Conservation (phyloP, 495 filamentous ascomycete genomes). For the Massariosphaeria phaeospora region DNA sequence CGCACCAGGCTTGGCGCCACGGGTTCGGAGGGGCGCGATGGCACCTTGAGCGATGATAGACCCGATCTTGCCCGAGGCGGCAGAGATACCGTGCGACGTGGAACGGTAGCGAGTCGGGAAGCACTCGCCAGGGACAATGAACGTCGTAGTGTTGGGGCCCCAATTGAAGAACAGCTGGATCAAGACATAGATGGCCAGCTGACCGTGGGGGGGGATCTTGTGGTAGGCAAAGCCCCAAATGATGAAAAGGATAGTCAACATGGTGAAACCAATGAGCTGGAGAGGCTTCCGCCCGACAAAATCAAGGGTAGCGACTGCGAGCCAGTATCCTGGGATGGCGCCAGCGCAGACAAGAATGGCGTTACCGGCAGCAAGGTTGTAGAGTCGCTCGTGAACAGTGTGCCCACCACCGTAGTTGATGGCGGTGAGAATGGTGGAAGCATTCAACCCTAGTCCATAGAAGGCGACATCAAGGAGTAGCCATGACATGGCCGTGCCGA, state of each 20-base stretch:
- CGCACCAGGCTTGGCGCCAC: no score
- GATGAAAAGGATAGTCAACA: constrained; percentile 71
- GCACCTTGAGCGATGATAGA: constrained; percentile 56
- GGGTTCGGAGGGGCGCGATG: constrained; percentile 44
- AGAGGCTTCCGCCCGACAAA: constrained; percentile 73
- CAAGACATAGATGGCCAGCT: constrained; percentile 37
- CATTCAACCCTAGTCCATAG: constrained; percentile 76
- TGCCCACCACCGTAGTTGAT: constrained; percentile 62
- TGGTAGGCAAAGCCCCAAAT: constrained; percentile 71
- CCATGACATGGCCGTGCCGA: constrained; percentile 76
- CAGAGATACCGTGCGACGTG: constrained; percentile 79
- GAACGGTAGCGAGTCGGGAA: constrained; percentile 86
- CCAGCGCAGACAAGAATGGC: constrained; percentile 70
- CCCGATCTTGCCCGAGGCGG: constrained; percentile 76
- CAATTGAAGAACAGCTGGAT: constrained; percentile 43
- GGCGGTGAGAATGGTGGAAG: constrained; percentile 52
- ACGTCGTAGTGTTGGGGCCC: constrained; percentile 82
- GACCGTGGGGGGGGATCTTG: constrained; percentile 36
- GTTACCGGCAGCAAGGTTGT: constrained; percentile 68
- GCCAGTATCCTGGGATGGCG: constrained; percentile 74
- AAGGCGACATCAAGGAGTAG: constrained; percentile 70
- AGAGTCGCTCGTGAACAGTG: constrained; percentile 58
- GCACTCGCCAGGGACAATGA: constrained; percentile 83
- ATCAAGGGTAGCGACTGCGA: constrained; percentile 64
- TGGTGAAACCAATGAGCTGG: constrained; percentile 67